These are phyloP conservation scores for Moricandia arvensis DNA, from an alignment of 345 rosid genomes.

Conservation along the genomic window DNA sequence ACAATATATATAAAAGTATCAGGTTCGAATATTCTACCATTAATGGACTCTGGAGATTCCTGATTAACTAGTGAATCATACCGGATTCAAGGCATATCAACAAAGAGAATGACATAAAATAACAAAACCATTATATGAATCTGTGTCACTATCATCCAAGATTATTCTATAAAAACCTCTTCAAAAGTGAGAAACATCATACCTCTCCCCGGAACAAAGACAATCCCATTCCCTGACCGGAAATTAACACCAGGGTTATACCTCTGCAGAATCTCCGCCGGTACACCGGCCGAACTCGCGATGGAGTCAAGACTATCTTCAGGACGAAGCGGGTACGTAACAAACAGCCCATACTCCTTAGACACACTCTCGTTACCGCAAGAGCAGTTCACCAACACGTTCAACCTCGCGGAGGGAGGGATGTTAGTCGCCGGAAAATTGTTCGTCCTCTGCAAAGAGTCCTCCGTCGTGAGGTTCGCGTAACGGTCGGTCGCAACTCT, in stretches of 20 bases:
- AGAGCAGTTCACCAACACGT: conserved; percentile 72
- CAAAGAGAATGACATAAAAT: too few species aligned
- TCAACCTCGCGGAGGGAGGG: conserved; percentile 42
- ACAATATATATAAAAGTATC: too few species aligned
- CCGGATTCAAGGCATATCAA: too few species aligned
- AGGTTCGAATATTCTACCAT: too few species aligned
- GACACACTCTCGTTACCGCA: conserved; percentile 57
- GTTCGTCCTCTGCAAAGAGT: conserved; percentile 39
- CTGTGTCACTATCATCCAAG: not conserved
- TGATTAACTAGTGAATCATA: too few species aligned
- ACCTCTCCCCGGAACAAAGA: conserved; percentile 76
- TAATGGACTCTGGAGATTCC: too few species aligned
- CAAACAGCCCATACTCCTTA: conserved; percentile 56
- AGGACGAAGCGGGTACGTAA: conserved; percentile 64
- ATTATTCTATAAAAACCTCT: not conserved
- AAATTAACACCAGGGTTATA: conserved; percentile 67
- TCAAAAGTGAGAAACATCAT: not conserved
- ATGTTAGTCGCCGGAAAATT: conserved; percentile 31
- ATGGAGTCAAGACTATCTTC: conserved; percentile 47
- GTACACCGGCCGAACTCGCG: conserved; percentile 39
- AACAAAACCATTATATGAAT: not conserved
- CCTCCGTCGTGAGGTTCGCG: conserved; percentile 51
- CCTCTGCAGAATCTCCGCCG: conserved; percentile 42
- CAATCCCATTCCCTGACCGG: conserved; percentile 59
- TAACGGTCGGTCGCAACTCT: conserved; percentile 31